These are phyloP conservation scores for Aspergillus sclerotiicarbonarius DNA, from an alignment of 495 filamentous ascomycete genomes.

Conservation along the genomic window DNA sequence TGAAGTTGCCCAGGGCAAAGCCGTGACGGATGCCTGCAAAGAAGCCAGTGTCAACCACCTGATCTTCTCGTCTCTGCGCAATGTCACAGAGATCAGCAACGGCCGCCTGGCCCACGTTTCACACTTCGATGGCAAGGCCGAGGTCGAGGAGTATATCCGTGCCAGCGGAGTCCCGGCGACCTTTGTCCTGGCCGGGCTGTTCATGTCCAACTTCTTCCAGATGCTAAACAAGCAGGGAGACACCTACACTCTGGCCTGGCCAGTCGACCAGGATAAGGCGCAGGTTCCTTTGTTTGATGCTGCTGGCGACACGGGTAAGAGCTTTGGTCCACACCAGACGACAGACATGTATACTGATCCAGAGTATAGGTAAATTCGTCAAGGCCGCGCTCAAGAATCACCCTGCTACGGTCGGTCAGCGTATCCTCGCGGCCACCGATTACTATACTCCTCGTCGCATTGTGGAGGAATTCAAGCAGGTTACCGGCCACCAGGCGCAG, in stretches of 20 bases:
- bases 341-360: background rate
- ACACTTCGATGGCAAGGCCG: slow-evolving; percentile 65
- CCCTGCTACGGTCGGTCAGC: slow-evolving; percentile 22
- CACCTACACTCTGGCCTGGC: slow-evolving; percentile 7
- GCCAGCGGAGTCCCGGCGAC: slow-evolving; percentile 45
- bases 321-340: slow-evolving; percentile 4
- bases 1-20: slow-evolving; percentile 56
- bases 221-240: slow-evolving; percentile 21
- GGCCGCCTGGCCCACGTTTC: slow-evolving; percentile 41
- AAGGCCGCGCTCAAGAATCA: slow-evolving; percentile 38
- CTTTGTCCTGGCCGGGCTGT: slow-evolving; percentile 57
- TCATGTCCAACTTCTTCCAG: slow-evolving; percentile 50
- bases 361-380: slow-evolving; percentile 49
- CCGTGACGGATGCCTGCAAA: slow-evolving; percentile 49
- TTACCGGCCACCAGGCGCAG: slow-evolving; percentile 45
- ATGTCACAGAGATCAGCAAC: slow-evolving; percentile 33
- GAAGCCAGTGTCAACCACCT: slow-evolving; percentile 29
- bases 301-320: slow-evolving; percentile 45
- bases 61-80: slow-evolving; percentile 24
- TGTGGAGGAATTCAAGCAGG: slow-evolving; percentile 44
- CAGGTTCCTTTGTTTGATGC: slow-evolving; percentile 52
- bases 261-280: slow-evolving; percentile 21
- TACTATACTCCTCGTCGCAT: slow-evolving; percentile 48
- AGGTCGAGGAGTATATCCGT: slow-evolving; percentile 58
- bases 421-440: slow-evolving; percentile 41